These are phyloP conservation scores for Glaciozyma martinii DNA, from an alignment of 768 basidiomycete genomes.

Conservation along the genomic window DNA sequence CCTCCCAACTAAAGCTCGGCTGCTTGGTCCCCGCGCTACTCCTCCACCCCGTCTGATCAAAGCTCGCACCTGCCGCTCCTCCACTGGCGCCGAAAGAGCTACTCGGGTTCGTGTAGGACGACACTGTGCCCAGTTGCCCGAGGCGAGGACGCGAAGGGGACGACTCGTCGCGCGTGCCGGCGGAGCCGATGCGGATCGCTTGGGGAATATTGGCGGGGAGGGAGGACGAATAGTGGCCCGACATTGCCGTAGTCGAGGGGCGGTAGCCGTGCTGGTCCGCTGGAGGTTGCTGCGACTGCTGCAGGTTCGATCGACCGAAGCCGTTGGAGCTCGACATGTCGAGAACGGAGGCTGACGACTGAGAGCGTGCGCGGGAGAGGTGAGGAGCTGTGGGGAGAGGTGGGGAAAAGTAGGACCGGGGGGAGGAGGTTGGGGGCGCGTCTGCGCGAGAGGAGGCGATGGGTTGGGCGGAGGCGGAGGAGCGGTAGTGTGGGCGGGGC, in stretches of 20 bases:
- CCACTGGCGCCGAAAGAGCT: background rate
- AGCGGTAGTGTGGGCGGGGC: constrained; percentile 25
- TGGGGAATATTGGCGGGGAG: constrained; percentile 15
- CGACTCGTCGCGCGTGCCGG: background rate
- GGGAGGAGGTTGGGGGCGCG: constrained; percentile 2
- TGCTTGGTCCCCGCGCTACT: constrained; percentile 17
- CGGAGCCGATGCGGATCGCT: background rate
- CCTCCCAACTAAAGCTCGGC: background rate
- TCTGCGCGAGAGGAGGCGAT: background rate
- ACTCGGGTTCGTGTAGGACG: background rate
- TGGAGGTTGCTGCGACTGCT: background rate
- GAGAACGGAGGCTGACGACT: constrained; percentile 10
- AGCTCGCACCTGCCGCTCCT: background rate
- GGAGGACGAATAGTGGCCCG: constrained; percentile 21
- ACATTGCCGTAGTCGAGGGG: constrained; percentile 7
- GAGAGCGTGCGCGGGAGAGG: constrained; percentile 8
- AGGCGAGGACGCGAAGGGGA: constrained; percentile 1
- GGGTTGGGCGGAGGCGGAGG: background rate
- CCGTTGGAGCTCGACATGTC: constrained; percentile 1
- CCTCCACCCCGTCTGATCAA: constrained; percentile 16
- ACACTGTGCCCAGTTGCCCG: background rate
- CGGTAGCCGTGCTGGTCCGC: constrained; percentile 28
- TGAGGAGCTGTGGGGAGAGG: constrained; percentile 3
- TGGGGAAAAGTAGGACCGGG: constrained; percentile 18
- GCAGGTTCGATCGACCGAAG: background rate